Base-by-base conservation (phyloP, 2,329 filamentous ascomycete genomes). In the Myotisia sp. region DNA sequence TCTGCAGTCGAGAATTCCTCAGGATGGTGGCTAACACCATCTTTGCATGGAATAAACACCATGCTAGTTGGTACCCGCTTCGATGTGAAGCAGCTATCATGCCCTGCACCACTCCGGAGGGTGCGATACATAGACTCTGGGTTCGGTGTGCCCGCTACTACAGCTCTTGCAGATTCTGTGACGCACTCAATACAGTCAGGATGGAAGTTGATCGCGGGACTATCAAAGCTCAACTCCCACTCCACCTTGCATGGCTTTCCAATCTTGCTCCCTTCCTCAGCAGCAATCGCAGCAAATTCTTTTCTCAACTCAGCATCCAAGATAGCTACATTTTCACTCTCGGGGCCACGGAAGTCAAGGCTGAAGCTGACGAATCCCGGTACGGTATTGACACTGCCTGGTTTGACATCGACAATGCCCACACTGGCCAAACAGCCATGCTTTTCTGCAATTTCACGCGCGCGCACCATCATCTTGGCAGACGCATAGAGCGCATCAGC, bases 351-450 rank as follows among this genome's bases (percentile, higher is more conserved):
- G 34, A 83, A 70, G 47, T 84, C 79, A 4, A 83, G 66, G 19
- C 66, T 73, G 53, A 83, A 80, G 28, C 64, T 64, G 4, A 83
- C 79, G 19, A 61, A 55, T 0, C 76, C 76, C 0, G 79, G 76
- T 0, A 84, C 74, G 0, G 79, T 85, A 53, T 85, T 84, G 10
- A 78, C 79, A 40, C 69, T 76, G 3, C 77, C 76, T 0, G 79
- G 78, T 29, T 65, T 68, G 5, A 76, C 60, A 8, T 65, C 74
- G 31, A 85, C 53, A 36, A 84, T 79, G 0, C 79, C 80, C 0
- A 79, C 80, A 2, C 70, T 76, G 4, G 75, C 79, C 7, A 84
- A 59, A 8, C 74, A 77, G 1, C 62, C 60, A 41, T 74, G 61
- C 13, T 64, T 60, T 2, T 66, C 64, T 0, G 79, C 79, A 2